Percentiles rank a stretch among this genome's conserved stretches.
These are phyloP conservation scores for Pichia thaimueangensis DNA, from an alignment of 805 yeast genomes.

Conservation along the genomic window DNA sequence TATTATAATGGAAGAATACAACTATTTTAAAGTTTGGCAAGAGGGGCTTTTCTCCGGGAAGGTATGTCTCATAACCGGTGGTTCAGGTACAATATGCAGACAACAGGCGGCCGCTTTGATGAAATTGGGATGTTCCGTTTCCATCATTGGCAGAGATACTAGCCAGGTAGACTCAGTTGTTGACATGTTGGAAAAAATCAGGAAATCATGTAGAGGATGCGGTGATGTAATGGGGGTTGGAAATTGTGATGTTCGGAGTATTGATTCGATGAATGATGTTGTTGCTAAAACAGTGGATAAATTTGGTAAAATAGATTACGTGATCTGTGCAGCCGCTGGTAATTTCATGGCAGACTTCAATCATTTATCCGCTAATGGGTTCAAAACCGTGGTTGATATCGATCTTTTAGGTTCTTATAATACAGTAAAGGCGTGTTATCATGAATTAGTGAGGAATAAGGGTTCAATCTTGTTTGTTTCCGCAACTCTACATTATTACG, in stretches of 20 bases:
- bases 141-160: slow-evolving; percentile 72
- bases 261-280: slow-evolving; percentile 52
- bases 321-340: slow-evolving; percentile 95
- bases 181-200: slow-evolving; percentile 57
- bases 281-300: slow-evolving; percentile 56
- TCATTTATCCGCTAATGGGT: slow-evolving; percentile 76
- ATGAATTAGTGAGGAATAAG: slow-evolving; percentile 54
- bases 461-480: slow-evolving; percentile 76
- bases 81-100: slow-evolving; percentile 93
- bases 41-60: slow-evolving; percentile 72
- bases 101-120: slow-evolving; percentile 85
- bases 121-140: slow-evolving; percentile 78
- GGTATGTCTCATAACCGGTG: slow-evolving; percentile 90
- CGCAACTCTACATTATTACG: slow-evolving; percentile 86
- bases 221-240: slow-evolving; percentile 65
- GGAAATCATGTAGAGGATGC: neutral
- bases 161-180: slow-evolving; percentile 66
- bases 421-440: slow-evolving; percentile 76
- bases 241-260: slow-evolving; percentile 71
- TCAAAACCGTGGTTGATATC: slow-evolving; percentile 79
- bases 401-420: slow-evolving; percentile 87
- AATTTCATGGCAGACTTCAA: slow-evolving; percentile 80
- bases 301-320: slow-evolving; percentile 77
- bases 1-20: slow-evolving; percentile 6
- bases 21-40: slow-evolving; percentile 31